A percentile compares a stretch with the other conserved stretches of the same genome.
These are phyloP conservation scores for Amaranthus cruentus DNA, from an alignment of 148 eudicot species.

Conservation along the genomic window DNA sequence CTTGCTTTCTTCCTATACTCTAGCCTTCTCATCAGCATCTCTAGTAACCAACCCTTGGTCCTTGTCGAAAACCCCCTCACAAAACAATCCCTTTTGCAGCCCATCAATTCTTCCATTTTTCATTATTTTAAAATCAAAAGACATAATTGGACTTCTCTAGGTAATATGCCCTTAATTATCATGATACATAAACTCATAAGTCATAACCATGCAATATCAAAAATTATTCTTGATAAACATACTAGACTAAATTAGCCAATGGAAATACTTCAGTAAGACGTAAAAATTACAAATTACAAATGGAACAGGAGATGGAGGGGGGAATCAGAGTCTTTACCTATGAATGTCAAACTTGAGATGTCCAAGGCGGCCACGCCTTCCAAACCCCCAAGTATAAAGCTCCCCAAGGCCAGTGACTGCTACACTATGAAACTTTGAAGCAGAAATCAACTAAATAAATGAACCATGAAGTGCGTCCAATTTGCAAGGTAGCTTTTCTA, in stretches of 20 bases:
- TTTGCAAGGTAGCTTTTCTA: slow-evolving; percentile 93
- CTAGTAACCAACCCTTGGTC: too few species aligned
- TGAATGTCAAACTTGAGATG: slow-evolving; percentile 98
- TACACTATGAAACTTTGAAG: slow-evolving; percentile 95
- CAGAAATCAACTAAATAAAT: slow-evolving; percentile 63
- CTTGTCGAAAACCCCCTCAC: too few species aligned
- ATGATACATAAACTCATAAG: too few species aligned
- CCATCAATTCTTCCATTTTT: neutral
- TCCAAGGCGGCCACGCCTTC: slow-evolving; percentile 98
- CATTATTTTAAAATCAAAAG: neutral
- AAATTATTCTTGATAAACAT: neutral
- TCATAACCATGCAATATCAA: neutral
- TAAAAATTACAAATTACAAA: neutral
- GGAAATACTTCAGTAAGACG: neutral
- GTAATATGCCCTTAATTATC: neutral
- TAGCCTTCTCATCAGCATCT: too few species aligned
- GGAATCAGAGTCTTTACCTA: slow-evolving; percentile 40
- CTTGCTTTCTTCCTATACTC: too few species aligned
- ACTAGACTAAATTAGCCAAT: neutral
- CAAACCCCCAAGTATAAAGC: slow-evolving; percentile 97
- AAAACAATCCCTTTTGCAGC: too few species aligned
- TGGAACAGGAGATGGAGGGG: neutral
- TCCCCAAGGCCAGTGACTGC: slow-evolving; percentile 82
- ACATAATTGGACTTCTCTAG: neutral
- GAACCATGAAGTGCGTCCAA: slow-evolving; percentile 86